Conservation (phyloP, 1,284 basidiomycete species). For the Stygiomarasmius scandens region DNA sequence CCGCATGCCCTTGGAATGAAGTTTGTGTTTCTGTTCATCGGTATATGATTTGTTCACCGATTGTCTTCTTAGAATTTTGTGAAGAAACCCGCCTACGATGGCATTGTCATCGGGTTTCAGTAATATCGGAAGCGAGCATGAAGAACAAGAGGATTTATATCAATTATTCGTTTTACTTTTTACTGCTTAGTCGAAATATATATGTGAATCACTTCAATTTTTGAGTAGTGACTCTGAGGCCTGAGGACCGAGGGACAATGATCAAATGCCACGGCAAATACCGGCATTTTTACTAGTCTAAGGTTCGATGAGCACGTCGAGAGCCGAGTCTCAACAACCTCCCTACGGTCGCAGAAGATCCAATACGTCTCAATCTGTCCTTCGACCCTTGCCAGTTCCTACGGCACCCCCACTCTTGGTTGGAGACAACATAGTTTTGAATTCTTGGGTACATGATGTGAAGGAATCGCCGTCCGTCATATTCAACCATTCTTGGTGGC, state of each 20-base stretch:
- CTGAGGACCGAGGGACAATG: no score
- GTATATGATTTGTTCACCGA: constrained; percentile 6
- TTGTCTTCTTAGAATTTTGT: constrained; percentile 31
- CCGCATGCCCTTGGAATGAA: constrained; percentile 36
- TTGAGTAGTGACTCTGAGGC: no score
- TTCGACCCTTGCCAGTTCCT: constrained; percentile 39
- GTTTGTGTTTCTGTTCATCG: constrained; percentile 14
- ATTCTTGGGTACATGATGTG: constrained; percentile 75
- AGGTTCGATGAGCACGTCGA: constrained; percentile 38
- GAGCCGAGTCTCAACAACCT: constrained; percentile 62
- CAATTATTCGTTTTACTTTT: no score
- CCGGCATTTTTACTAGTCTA: not conserved
- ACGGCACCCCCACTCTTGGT: constrained; percentile 51
- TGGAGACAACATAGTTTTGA: constrained; percentile 64
- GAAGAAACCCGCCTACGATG: constrained; percentile 44
- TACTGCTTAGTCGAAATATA: no score
- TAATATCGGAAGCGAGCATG: not conserved
- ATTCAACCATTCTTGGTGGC: constrained; percentile 74
- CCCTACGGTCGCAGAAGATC: constrained; percentile 66
- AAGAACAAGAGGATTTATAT: no score
- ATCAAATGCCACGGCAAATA: not conserved
- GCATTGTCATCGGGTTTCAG: constrained; percentile 37
- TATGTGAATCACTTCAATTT: no score
- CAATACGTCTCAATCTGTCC: constrained; percentile 69
- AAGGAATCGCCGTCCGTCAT: constrained; percentile 58